Conservation (phyloP, 2,329 filamentous ascomycete genomes). For the Pseudonectria foliicola region DNA sequence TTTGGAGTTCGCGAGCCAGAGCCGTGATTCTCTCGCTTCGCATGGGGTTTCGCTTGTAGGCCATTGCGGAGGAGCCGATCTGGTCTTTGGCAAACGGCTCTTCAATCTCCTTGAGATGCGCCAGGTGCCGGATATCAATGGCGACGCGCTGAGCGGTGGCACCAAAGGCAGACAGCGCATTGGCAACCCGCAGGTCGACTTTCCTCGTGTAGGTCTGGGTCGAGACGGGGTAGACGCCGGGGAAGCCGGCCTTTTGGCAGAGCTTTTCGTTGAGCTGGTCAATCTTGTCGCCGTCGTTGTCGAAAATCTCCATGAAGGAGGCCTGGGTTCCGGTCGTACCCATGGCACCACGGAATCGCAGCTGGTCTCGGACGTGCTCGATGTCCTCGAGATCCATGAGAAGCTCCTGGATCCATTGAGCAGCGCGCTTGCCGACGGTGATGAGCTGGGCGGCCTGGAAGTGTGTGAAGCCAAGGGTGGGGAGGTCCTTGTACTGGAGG, state of each 20-base stretch:
- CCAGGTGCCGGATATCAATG: slow-evolving; percentile 67
- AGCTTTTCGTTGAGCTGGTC: slow-evolving; percentile 7
- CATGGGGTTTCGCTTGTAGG: slow-evolving; percentile 10
- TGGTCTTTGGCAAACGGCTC: slow-evolving; percentile 33
- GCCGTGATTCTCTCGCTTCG: slow-evolving; percentile 1
- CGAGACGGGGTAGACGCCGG: slow-evolving; percentile 8
- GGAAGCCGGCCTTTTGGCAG: slow-evolving; percentile 8
- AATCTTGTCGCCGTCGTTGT: slow-evolving; percentile 5
- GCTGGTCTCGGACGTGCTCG: slow-evolving; percentile 7
- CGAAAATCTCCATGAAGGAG: slow-evolving; percentile 9
- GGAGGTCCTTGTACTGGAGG: slow-evolving; percentile 9
- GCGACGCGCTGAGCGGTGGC: slow-evolving; percentile 67
- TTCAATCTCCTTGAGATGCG: slow-evolving; percentile 74
- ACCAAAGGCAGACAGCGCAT: slow-evolving; percentile 70
- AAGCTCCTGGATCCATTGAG: slow-evolving; percentile 13
- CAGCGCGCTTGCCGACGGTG: slow-evolving; percentile 11
- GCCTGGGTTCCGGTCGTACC: slow-evolving; percentile 14
- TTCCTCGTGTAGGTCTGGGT: slow-evolving; percentile 51
- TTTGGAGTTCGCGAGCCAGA: slow-evolving; percentile 5
- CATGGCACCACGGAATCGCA: slow-evolving; percentile 8
- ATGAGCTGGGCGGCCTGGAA: slow-evolving; percentile 11
- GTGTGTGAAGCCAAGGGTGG: slow-evolving; percentile 7
- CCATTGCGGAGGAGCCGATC: slow-evolving; percentile 3
- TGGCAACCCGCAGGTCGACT: slow-evolving; percentile 70
- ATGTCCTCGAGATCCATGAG: slow-evolving; percentile 10